Evolutionary conservation across 2,329 filamentous ascomycete genomes (phyloP), one percentile per base, ranked within the genome.

Genomic region (Blastomyces gilchristii): DNA sequence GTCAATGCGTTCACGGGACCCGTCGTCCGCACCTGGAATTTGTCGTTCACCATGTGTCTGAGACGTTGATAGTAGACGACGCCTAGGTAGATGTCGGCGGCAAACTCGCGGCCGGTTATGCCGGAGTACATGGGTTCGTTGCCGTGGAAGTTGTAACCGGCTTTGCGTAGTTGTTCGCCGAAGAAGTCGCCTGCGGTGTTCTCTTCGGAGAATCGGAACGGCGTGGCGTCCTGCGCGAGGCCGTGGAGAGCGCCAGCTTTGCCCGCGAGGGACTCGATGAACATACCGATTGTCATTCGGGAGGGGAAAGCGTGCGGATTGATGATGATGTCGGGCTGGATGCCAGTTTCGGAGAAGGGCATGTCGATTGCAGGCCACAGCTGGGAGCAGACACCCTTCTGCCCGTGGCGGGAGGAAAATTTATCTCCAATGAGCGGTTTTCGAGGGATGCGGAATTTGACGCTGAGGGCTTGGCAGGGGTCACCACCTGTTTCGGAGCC

Each of bases 261-360:
- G 65, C 94, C 94, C 11, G 94, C 94, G 61, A 99, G 83, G 5
- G 92, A 97, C 80, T 99, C 94, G 72, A 99, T 86, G 77, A 99
- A 97, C 90, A 97, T 97, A 73, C 94, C 94, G 73, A 99, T 99
- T 25, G 94, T 99, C 94, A 99, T 99, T 70, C 94, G 92, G 56
- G 93, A 97, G 8, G 94, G 94, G 83, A 99, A 99, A 72, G 94
- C 94, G 82, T 99, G 94, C 50, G 94, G 94, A 79, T 99, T 99
- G 82, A 99, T 99, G 77, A 99, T 99, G 71, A 96, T 83, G 76
- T 99, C 94, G 11, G 94, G 94, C 72, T 97, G 92, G 65, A 99
- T 97, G 62, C 94, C 94, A 6, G 89, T 90, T 78, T 99, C 94
- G 2, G 90, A 91, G 78, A 97, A 99, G 3, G 94, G 94, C 90